These are phyloP conservation scores for Anthoceros angustus DNA, from an alignment of 225 moss, liverwort and hornwort species.

Conservation along the genomic window DNA sequence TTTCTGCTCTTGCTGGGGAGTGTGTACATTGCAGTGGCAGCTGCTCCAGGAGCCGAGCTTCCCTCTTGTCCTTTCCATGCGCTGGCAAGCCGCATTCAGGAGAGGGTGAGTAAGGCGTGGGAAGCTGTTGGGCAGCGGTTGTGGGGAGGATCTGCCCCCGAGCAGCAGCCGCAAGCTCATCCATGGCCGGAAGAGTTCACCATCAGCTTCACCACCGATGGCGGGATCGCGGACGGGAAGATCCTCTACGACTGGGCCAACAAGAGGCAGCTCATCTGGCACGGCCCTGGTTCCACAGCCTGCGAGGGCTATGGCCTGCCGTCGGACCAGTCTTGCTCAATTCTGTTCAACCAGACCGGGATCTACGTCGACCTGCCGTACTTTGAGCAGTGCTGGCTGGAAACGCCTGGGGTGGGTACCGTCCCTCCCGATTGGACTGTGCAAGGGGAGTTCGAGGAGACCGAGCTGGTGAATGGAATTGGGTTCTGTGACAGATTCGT, in stretches of 20 bases:
- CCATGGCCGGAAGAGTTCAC: constrained; percentile 37
- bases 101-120: too few species aligned
- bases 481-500: constrained; percentile 27
- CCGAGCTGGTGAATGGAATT: constrained; percentile 24
- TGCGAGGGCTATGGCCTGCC: constrained; percentile 13
- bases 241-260: constrained; percentile 37
- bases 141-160: neutral
- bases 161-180: constrained; percentile 11
- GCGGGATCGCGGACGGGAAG: constrained; percentile 10
- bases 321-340: constrained; percentile 11
- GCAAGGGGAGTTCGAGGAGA: constrained; percentile 21
- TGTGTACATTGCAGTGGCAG: too few species aligned
- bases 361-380: constrained; percentile 17
- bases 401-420: constrained; percentile 15
- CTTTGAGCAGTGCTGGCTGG: constrained; percentile 13
- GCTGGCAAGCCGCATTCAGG: too few species aligned
- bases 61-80: too few species aligned
- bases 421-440: constrained; percentile 24
- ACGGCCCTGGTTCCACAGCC: constrained; percentile 13
- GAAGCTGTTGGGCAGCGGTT: too few species aligned
- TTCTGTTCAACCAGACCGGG: constrained; percentile 23
- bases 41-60: too few species aligned
- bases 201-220: constrained; percentile 23
- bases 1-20: too few species aligned
- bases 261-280: constrained; percentile 28